Conservation (phyloP, 139 green algal genomes). For the Chlamydomonas incerta region DNA sequence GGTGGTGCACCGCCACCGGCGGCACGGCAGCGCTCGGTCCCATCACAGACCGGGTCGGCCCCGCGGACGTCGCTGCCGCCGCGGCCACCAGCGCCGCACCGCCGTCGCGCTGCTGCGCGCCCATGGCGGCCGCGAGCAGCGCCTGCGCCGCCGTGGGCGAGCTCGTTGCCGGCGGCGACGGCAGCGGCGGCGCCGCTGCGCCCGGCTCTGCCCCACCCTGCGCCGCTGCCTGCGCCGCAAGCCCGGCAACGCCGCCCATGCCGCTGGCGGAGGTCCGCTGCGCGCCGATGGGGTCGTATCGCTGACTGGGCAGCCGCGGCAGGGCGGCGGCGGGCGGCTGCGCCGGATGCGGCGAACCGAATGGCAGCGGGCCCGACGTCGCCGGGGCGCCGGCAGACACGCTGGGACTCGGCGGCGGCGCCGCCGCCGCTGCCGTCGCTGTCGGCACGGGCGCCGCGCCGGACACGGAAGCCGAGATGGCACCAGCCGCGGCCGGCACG, state of each 20-base stretch:
- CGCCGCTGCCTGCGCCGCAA: background rate
- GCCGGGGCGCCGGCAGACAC: background rate
- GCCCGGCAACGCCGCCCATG: background rate
- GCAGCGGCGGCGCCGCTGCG: background rate
- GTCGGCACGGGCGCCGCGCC: no score
- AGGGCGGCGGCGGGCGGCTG: no score
- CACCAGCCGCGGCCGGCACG: no score
- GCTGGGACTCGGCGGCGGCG: no score
- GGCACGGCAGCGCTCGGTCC: background rate
- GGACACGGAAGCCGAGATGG: background rate
- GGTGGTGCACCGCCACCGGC: background rate
- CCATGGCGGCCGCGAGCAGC: constrained; percentile 28
- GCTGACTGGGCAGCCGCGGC: background rate
- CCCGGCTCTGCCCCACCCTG: background rate
- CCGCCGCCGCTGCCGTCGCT: no score
- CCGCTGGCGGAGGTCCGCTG: background rate
- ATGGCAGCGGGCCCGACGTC: background rate
- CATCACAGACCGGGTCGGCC: no score
- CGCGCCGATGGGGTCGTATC: constrained; percentile 15
- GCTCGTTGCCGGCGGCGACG: background rate
- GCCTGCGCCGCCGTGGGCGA: background rate
- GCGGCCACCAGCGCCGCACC: background rate
- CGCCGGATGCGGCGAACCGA: background rate
- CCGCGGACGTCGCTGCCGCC: background rate
- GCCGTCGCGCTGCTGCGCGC: constrained; percentile 11